A percentile compares a stretch with the other conserved stretches of the same genome.
These are phyloP conservation scores for Meira nashicola DNA, from an alignment of 1,284 basidiomycete genomes.

Conservation along the genomic window DNA sequence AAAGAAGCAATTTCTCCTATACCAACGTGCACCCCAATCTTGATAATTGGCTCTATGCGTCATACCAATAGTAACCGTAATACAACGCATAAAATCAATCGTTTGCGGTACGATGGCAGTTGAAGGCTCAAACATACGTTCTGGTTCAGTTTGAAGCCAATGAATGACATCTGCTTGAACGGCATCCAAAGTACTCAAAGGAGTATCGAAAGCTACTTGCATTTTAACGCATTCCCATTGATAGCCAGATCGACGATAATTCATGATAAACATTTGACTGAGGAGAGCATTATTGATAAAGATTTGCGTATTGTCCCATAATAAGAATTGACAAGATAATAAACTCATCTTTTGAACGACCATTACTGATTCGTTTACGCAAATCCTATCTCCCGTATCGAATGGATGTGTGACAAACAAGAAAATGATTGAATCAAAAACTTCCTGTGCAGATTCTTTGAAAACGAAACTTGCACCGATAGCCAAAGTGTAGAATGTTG, in stretches of 20 bases:
- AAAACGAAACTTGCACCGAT: constrained; percentile 50
- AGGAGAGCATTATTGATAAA: constrained; percentile 46
- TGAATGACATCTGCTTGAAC: constrained; percentile 47
- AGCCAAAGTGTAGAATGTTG: constrained; percentile 48
- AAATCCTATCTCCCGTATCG: constrained; percentile 46
- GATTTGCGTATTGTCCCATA: constrained; percentile 40
- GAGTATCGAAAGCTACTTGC: constrained; percentile 45
- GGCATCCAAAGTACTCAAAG: constrained; percentile 44
- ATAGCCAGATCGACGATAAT: constrained; percentile 44
- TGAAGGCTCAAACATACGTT: constrained; percentile 45
- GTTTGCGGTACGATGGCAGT: constrained; percentile 42
- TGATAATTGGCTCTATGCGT: constrained; percentile 49
- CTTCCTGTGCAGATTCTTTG: constrained; percentile 47
- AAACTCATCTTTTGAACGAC: constrained; percentile 45
- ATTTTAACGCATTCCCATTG: constrained; percentile 43
- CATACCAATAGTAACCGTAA: constrained; percentile 47
- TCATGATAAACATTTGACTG: constrained; percentile 36
- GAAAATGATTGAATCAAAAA: constrained; percentile 51
- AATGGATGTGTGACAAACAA: constrained; percentile 49
- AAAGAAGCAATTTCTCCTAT: constrained; percentile 44
- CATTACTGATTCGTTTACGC: constrained; percentile 31
- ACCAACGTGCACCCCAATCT: constrained; percentile 47
- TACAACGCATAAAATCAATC: constrained; percentile 42
- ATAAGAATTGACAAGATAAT: constrained; percentile 42
- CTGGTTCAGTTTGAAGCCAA: constrained; percentile 49